Evolutionary conservation across 148 eudicot genomes (phyloP), one percentile per base, ranked within the genome.

Genomic region (Selenicereus undatus): DNA sequence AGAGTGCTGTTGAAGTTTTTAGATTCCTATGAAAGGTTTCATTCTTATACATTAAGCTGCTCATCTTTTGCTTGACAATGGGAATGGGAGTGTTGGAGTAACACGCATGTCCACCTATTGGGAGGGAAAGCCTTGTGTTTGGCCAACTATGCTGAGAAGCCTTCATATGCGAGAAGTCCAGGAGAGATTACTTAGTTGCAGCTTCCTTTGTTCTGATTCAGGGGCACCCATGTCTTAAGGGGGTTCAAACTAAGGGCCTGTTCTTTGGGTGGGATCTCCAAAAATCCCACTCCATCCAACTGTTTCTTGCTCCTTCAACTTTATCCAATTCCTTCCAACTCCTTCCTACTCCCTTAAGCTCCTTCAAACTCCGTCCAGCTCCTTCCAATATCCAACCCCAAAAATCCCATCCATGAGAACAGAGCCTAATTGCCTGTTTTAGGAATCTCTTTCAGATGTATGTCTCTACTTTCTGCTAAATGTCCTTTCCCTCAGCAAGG

Each of bases 371-470:
- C 43, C 8, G 2, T 39, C 43, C 43, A 39, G 43, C 43, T 39
- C 43, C 43, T 39, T 39, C 43, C 43, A 39, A 39, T 5, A 39
- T 39, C 43, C 43, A 4, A 39, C 43, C 3, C 43, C 8, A 39
- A 39, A 39, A 4, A 39, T 39, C 43, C 43, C 3, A 39, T 7
- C 43, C 43, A 4, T 39, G 8, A 39, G 43, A 39, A 39, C 8
- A 4, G 5, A 7, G 7, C 8, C 2, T 11, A 48, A 74, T 74
- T 76, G 52, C 48, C 74, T 71, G 32, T 27, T 64, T 52, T 32
- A 24, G 79, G 27, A 39, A 22, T 69, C 11, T 71, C 17, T 12
- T 76, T 73, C 52, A 36, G 70, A 76, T 76, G 71, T 69, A 32
- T 27, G 66, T 73, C 24, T 32, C 30, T 73, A n/a, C 56, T 73